Evolutionary conservation across 2,329 filamentous ascomycete genomes (phyloP), one percentile per base, ranked within the genome.

Genomic region (Fusarium neocosmosporiellum): DNA sequence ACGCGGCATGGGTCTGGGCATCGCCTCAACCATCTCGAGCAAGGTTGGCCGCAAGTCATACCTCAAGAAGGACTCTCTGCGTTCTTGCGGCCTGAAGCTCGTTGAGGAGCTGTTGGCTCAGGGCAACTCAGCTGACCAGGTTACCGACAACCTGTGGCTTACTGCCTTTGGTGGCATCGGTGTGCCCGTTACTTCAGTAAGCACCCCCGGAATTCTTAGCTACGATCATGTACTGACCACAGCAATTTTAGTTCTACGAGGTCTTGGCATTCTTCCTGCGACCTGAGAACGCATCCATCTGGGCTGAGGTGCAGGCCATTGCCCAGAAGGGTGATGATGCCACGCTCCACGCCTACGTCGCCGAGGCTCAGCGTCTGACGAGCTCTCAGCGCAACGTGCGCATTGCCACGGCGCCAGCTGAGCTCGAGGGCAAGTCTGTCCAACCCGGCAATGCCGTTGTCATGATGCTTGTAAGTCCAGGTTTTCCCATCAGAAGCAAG

Each of bases 221-320:
- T 10, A 13, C 20, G 10, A 18, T 58, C 2, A 11, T 27, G 10
- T n/a, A 9, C 60, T 73, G 16, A 73, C 37, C 1, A 8, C 7
- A 1, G 1, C 16, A 2, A n/a, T 20, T n/a, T 9, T 50, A 86
- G 83, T 86, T 86, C 69, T 84, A 82, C 67, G 84, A 86, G 65
- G 78, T 86, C 11, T 65, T 86, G 50, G 77, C 81, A 4, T 86
- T 77, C 75, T 86, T 85, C 77, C 73, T 86, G 1, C 80, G 78
- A 2, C 77, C 79, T 0, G 83, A 85, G 57, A 85, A 85, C 20
- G 80, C 78, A 1, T 64, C 79, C 13, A 81, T 85, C 71, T 86
- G 85, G 82, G 75, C 79, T 9, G 81, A 86, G 22, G 83, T 86
- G 4, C 84, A 86, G 66, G 75, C 60, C 4, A 68, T 85, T 6